Evolutionary conservation across 23 red algal genomes (phyloP).

Genomic region (Chondrus crispus): DNA sequence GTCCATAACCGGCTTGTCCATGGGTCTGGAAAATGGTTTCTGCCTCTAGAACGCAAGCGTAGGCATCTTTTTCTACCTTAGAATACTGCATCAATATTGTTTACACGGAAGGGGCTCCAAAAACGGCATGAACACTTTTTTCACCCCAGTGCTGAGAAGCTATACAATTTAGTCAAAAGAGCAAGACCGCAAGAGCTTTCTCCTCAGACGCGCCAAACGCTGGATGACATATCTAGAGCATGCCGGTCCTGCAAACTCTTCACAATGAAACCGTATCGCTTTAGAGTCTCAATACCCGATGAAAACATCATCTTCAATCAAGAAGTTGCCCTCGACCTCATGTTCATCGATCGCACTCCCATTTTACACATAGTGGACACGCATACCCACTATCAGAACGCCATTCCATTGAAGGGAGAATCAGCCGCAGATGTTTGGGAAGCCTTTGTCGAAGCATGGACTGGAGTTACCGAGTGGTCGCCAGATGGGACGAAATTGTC

Average conservation of each 20-base stretch:
- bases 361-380: not conserved
- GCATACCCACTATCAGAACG: not conserved
- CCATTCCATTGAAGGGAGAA: not conserved
- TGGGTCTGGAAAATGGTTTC: not conserved
- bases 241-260: not conserved
- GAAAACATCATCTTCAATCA: not conserved
- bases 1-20: too few species aligned
- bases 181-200: not conserved
- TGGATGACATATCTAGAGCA: not conserved
- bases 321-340: not conserved
- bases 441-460: too few species aligned
- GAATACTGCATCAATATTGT: not conserved
- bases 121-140: not conserved
- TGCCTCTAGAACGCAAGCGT: not conserved
- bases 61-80: not conserved
- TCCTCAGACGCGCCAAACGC: not conserved
- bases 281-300: not conserved
- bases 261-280: not conserved
- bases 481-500: too few species aligned
- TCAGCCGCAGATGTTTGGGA: not conserved
- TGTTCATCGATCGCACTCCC: not conserved
- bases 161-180: not conserved
- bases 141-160: constrained; percentile 2
- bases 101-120: not conserved
- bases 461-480: too few species aligned